These are phyloP conservation scores for Vanderwaltozyma polyspora DNA, from an alignment of 805 yeast genomes.

Conservation along the genomic window DNA sequence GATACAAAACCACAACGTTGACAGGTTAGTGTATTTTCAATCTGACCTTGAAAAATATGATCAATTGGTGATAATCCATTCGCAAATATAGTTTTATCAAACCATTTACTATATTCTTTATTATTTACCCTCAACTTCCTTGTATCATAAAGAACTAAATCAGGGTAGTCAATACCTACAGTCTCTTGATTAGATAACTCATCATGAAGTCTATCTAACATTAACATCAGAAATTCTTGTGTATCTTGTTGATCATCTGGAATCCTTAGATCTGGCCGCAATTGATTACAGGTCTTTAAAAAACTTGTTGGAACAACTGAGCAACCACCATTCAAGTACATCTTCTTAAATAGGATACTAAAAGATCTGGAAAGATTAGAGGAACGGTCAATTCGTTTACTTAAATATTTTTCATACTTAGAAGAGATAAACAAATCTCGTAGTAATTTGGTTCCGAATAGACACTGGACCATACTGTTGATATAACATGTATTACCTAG, in stretches of 20 bases:
- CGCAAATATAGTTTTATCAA: slow-evolving; percentile 34
- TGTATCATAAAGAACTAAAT: slow-evolving; percentile 27
- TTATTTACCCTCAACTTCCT: slow-evolving; percentile 20
- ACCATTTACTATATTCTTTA: slow-evolving; percentile 54
- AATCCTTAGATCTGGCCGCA: slow-evolving; percentile 57
- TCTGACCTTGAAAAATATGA: slow-evolving; percentile 61
- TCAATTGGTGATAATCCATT: slow-evolving; percentile 63
- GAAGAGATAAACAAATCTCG: slow-evolving; percentile 38
- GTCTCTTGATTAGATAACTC: slow-evolving; percentile 38
- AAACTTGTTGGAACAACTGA: slow-evolving; percentile 58
- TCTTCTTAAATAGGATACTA: slow-evolving; percentile 43
- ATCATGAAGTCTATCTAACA: slow-evolving; percentile 57
- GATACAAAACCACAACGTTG: slow-evolving; percentile 53
- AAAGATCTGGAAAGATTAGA: slow-evolving; percentile 38
- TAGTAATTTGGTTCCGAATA: slow-evolving; percentile 45
- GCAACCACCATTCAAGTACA: slow-evolving; percentile 46
- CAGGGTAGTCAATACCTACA: slow-evolving; percentile 31
- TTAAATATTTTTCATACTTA: slow-evolving; percentile 34
- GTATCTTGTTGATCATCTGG: slow-evolving; percentile 77
- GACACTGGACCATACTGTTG: slow-evolving; percentile 60
- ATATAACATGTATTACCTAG: slow-evolving; percentile 69
- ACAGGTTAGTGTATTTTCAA: slow-evolving; percentile 53
- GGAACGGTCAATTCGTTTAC: slow-evolving; percentile 13
- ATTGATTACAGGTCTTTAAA: slow-evolving; percentile 36
- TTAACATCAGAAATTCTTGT: slow-evolving; percentile 58